These are phyloP conservation scores for Aspergillus taichungensis DNA, from an alignment of 495 filamentous ascomycete genomes.

Conservation along the genomic window DNA sequence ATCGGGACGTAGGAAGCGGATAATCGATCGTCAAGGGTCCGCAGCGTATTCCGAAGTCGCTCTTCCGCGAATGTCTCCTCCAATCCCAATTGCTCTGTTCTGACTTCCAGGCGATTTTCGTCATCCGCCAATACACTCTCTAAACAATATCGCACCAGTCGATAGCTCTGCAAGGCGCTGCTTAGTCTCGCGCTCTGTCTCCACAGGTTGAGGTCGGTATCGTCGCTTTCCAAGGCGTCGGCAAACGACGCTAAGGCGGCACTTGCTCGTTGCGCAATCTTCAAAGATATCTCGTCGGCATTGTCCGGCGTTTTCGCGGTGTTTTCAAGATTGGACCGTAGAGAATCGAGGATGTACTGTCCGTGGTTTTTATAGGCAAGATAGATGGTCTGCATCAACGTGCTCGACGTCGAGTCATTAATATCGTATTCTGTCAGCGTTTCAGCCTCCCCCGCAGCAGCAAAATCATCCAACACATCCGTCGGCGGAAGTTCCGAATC, in stretches of 20 bases:
- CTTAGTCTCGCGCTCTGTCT: conserved; percentile 72
- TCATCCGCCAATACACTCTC: conserved; percentile 87
- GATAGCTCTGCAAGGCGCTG: conserved; percentile 61
- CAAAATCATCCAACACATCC: conserved; percentile 27
- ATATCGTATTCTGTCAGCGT: conserved; percentile 32
- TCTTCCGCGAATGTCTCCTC: conserved; percentile 80
- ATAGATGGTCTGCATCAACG: conserved; percentile 80
- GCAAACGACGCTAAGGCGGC: conserved; percentile 53
- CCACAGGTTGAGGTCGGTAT: conserved; percentile 93
- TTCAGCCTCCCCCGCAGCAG: conserved; percentile 35
- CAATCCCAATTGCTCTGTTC: conserved; percentile 67
- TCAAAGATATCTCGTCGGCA: conserved; percentile 26
- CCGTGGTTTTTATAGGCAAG: conserved; percentile 93
- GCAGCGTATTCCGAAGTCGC: conserved; percentile 59
- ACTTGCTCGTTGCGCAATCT: conserved; percentile 17
- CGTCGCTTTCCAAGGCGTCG: conserved; percentile 77
- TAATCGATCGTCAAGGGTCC: conserved; percentile 61
- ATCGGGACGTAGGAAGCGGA: conserved; percentile 55
- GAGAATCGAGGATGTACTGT: conserved; percentile 72
- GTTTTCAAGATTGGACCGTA: conserved; percentile 38
- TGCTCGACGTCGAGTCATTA: conserved; percentile 63
- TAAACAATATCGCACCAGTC: conserved; percentile 76
- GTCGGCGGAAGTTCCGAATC: conserved; percentile 38
- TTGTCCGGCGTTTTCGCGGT: conserved; percentile 22
- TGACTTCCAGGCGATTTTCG: conserved; percentile 58